Evolutionary conservation across 495 filamentous ascomycete species (phyloP).

Genomic region (Penicillium cataractarum): DNA sequence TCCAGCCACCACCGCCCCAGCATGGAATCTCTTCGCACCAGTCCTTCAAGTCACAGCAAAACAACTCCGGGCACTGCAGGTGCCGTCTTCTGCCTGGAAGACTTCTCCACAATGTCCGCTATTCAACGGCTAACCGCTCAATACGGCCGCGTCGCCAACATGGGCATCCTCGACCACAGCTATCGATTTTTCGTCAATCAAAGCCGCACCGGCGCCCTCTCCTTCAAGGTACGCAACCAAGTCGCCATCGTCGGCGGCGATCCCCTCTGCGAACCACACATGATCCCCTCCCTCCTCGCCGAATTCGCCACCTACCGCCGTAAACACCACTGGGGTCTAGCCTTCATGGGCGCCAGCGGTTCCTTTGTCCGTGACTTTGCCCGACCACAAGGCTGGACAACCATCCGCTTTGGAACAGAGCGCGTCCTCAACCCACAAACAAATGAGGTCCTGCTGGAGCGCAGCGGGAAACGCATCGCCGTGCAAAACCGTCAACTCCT

Average conservation of each 20-base stretch:
- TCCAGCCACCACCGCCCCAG: not conserved
- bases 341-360: conserved; percentile 44
- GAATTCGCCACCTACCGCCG: conserved; percentile 44
- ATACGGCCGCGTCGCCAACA: conserved; percentile 47
- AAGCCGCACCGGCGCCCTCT: conserved; percentile 37
- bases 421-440: conserved; percentile 46
- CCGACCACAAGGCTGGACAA: conserved; percentile 35
- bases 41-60: not conserved
- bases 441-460: conserved; percentile 46
- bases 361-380: conserved; percentile 31
- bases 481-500: conserved; percentile 43
- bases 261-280: conserved; percentile 36
- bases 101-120: conserved; percentile 35
- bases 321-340: conserved; percentile 32
- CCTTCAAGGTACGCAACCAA: conserved; percentile 42
- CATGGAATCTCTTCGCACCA: not conserved
- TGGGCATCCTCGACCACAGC: conserved; percentile 49
- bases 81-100: conserved; percentile 30
- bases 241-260: conserved; percentile 46
- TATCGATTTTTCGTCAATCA: conserved; percentile 48
- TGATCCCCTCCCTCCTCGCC: conserved; percentile 30
- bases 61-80: not conserved
- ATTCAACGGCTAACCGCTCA: conserved; percentile 34
- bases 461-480: conserved; percentile 41
- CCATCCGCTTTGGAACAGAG: conserved; percentile 45